Conservation (phyloP, 495 filamentous ascomycete genomes). For the Aspergillus sclerotioniger region DNA sequence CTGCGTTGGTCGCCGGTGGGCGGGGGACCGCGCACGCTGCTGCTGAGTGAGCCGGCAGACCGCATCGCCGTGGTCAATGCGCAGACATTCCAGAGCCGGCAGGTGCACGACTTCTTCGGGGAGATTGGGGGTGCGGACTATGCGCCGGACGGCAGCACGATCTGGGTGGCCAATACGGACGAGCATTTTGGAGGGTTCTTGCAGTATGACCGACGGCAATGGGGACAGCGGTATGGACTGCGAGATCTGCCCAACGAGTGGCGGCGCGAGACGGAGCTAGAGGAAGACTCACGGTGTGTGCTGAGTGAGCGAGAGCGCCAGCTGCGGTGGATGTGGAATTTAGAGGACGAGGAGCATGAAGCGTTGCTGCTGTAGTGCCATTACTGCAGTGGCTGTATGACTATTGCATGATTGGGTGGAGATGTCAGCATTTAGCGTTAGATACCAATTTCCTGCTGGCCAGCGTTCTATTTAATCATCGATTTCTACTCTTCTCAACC, state of each 20-base stretch:
- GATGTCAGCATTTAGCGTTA: background rate
- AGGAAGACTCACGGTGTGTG: constrained; percentile 35
- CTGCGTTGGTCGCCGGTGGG: constrained; percentile 81
- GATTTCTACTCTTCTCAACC: background rate
- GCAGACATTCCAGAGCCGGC: constrained; percentile 60
- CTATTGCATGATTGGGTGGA: background rate
- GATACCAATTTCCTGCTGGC: background rate
- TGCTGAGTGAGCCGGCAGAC: constrained; percentile 83
- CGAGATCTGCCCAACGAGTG: constrained; percentile 39
- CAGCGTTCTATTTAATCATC: background rate
- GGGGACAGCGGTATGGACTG: constrained; percentile 32
- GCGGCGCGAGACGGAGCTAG: constrained; percentile 34
- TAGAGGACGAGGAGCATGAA: constrained; percentile 38
- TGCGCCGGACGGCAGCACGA: constrained; percentile 64
- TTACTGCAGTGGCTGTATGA: background rate
- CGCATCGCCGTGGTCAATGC: constrained; percentile 77
- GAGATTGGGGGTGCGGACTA: constrained; percentile 78
- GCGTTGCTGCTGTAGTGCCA: constrained; percentile 28
- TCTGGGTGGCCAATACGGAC: constrained; percentile 77
- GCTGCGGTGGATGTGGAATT: constrained; percentile 33
- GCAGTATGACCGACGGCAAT: constrained; percentile 63
- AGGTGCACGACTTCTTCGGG: constrained; percentile 83
- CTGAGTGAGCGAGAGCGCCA: constrained; percentile 32
- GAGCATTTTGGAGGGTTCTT: constrained; percentile 74
- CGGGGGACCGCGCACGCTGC: constrained; percentile 66